Percentiles rank a stretch among this genome's conserved stretches.
phyloP scores from a whole-genome alignment of 306 rosid genomes.

The Datisca glomerata region DNA sequence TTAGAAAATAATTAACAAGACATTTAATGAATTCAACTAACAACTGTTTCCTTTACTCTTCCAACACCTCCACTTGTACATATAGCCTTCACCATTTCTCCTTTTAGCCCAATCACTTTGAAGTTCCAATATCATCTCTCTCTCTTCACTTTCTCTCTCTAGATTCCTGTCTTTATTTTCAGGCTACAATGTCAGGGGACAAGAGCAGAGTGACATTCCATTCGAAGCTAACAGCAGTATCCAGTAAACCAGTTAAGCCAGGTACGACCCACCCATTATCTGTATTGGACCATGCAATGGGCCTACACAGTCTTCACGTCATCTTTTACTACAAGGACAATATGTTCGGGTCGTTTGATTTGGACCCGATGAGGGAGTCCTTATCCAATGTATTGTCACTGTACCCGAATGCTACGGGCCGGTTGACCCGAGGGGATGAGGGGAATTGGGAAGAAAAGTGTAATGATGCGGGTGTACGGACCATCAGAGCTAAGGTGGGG shows the following conservation, averaged over 20 bases:
- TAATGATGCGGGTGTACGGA: conserved; percentile 62
- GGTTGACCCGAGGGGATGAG: conserved; percentile 23
- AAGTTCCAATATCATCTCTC: no score
- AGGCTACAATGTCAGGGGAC: conserved; percentile 1
- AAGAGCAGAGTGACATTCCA: conserved; percentile 17
- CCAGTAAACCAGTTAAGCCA: conserved; percentile 37
- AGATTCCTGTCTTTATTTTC: not conserved
- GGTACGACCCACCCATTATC: conserved; percentile 21
- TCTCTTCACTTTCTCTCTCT: not conserved
- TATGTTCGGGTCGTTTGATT: conserved; percentile 25
- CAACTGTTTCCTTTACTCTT: not conserved
- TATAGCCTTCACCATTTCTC: not conserved
- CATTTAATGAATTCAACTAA: conserved; percentile 10
- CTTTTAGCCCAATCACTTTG: not conserved
- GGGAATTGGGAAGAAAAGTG: conserved; percentile 45
- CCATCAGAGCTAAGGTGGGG: conserved; percentile 34
- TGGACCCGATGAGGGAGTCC: conserved; percentile 45
- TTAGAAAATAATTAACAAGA: not conserved
- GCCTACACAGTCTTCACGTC: conserved; percentile 27
- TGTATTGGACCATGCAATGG: conserved; percentile 43
- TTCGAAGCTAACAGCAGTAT: conserved; percentile 42
- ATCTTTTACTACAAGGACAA: conserved; percentile 38
- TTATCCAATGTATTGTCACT: conserved; percentile 20
- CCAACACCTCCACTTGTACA: not conserved
- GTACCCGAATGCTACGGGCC: conserved; percentile 52